Percentiles rank a stretch among this genome's conserved stretches.
phyloP scores from a whole-genome alignment of 345 rosid genomes.

The Crucihimalaya himalaica region DNA sequence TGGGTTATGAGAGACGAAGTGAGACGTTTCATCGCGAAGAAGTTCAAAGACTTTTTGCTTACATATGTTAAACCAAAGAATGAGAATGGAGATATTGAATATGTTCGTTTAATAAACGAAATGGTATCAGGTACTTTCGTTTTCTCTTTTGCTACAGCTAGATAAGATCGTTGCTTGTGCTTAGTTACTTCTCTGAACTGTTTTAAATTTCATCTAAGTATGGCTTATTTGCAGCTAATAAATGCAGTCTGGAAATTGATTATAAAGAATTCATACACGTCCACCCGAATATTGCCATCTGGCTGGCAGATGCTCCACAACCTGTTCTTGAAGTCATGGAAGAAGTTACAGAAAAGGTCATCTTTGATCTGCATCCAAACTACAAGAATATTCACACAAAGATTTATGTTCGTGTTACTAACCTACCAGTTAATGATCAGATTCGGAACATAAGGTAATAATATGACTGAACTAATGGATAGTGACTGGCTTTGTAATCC shows the following conservation, averaged over 20 bases:
- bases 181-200: too few relatives aligned
- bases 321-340: slow-evolving; percentile 98
- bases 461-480: slow-evolving; percentile 4
- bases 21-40: slow-evolving; percentile 84
- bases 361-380: slow-evolving; percentile 85
- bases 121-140: slow-evolving; percentile 80
- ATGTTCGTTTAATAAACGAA: slow-evolving; percentile 82
- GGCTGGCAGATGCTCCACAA: slow-evolving; percentile 98
- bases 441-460: slow-evolving; percentile 84
- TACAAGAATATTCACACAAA: slow-evolving; percentile 83
- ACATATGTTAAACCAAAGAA: slow-evolving; percentile 75
- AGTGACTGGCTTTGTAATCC: neutral
- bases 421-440: slow-evolving; percentile 93
- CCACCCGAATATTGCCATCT: slow-evolving; percentile 95
- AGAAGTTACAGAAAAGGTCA: slow-evolving; percentile 74
- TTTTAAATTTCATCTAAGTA: too few relatives aligned
- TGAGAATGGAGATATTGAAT: slow-evolving; percentile 63
- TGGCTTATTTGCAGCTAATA: slow-evolving; percentile 72
- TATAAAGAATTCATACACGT: slow-evolving; percentile 84
- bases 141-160: neutral
- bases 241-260: slow-evolving; percentile 89
- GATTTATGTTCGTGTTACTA: slow-evolving; percentile 83
- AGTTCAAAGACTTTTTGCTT: slow-evolving; percentile 85
- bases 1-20: slow-evolving; percentile 99
- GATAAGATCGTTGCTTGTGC: too few relatives aligned